A percentile compares a stretch with the other conserved stretches of the same genome.
Conservation (phyloP, 2,329 filamentous ascomycete genomes). For the Pleomassaria siparia region DNA sequence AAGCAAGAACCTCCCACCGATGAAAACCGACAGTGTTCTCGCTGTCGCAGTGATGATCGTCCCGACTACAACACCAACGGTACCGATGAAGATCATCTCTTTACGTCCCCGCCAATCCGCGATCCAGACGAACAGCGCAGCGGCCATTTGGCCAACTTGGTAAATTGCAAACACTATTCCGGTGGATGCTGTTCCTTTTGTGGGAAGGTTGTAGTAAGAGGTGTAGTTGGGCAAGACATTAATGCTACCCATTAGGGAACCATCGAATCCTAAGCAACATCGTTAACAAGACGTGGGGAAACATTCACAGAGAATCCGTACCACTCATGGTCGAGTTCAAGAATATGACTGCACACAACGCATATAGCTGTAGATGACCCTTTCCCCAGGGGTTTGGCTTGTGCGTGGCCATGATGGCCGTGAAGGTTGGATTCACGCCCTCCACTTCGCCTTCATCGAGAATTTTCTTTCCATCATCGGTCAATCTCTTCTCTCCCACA, state of each 20-base stretch:
- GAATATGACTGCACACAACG: conserved; percentile 37
- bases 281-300: not conserved
- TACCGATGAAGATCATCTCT: conserved; percentile 47
- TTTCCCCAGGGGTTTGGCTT: conserved; percentile 27
- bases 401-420: conserved; percentile 23
- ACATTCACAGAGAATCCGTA: conserved; percentile 2
- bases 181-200: conserved; percentile 43
- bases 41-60: conserved; percentile 26
- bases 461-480: conserved; percentile 21
- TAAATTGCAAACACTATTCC: conserved; percentile 50
- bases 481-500: conserved; percentile 16
- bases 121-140: conserved; percentile 48
- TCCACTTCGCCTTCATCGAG: conserved; percentile 16
- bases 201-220: conserved; percentile 42
- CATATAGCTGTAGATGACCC: conserved; percentile 25
- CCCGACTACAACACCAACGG: conserved; percentile 26
- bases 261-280: conserved; percentile 41
- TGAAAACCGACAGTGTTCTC: conserved; percentile 22
- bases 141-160: conserved; percentile 47
- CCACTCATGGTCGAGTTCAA: conserved; percentile 46
- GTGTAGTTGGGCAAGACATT: conserved; percentile 49
- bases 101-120: conserved; percentile 50
- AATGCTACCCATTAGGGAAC: conserved; percentile 49
- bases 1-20: conserved; percentile 28
- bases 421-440: conserved; percentile 19